Evolutionary conservation across 2,329 filamentous ascomycete genomes (phyloP), one percentile per base, ranked within the genome.

Genomic region (Neonectria faginata): DNA sequence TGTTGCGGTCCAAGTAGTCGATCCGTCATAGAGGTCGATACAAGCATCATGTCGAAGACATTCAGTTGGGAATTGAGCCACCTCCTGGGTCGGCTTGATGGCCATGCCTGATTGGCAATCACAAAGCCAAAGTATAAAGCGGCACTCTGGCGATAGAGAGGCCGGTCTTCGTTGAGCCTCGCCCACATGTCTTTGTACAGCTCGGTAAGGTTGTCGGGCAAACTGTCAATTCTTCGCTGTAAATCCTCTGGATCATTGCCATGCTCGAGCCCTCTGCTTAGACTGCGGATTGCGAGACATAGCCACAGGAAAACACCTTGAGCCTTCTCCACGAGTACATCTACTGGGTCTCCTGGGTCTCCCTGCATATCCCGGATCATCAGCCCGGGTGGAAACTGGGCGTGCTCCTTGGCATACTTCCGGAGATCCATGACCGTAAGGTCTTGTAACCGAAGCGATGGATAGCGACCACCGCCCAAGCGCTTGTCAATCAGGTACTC

Each of bases 271-370:
- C 58, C 62, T 36, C 58, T 45, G 9, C n/a, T 20, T 1, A 62
- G n/a, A 25, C 41, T 58, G 8, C 31, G 44, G 2, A 54, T 22
- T 3, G 54, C 62, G 9, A 65, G 14, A 4, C 31, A 39, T 0
- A 53, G 47, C 62, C 62, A 65, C 1, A 65, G 36, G n/a, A 62
- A 58, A 12, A 65, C 58, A 1, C 62, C 62, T 5, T 62, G 18
- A 3, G 58, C 42, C n/a, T 39, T 55, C 2, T n/a, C 4, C n/a
- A 55, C n/a, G 3, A 62, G 33, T 1, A 5, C 36, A 3, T 27
- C 1, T 14, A 57, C 6, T 2, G 50, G 42, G 3, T 52, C 2
- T 6, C 6, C n/a, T 7, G 14, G 14, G 5, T 2, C 7, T 7
- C 8, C 18, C 5, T 1, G 39, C 16, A 12, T 6, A 3, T 11